phyloP scores from a whole-genome alignment of 2,329 filamentous ascomycete genomes.

The Myriosclerotinia duriaeana region DNA sequence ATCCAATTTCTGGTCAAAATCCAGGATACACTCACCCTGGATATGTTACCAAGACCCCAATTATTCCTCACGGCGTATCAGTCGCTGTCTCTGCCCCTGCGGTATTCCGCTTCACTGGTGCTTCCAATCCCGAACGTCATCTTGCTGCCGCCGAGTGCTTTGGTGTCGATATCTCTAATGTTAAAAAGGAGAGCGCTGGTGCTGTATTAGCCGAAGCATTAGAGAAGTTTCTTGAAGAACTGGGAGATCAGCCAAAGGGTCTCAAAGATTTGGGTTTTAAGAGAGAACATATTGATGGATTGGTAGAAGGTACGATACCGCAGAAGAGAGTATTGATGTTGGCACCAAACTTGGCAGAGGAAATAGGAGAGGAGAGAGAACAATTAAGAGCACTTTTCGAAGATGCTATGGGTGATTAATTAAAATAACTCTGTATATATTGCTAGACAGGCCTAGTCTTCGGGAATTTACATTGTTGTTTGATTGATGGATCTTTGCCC shows the following conservation, averaged over 20 bases:
- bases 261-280: constrained; percentile 81
- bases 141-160: constrained; percentile 86
- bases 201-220: constrained; percentile 84
- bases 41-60: constrained; percentile 72
- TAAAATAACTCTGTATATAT: not conserved
- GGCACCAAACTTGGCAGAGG: constrained; percentile 74
- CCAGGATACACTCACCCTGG: constrained; percentile 84
- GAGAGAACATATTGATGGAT: constrained; percentile 68
- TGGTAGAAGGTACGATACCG: constrained; percentile 94
- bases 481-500: not conserved
- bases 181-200: constrained; percentile 86
- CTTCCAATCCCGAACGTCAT: constrained; percentile 91
- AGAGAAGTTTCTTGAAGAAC: constrained; percentile 71
- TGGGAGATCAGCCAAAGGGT: constrained; percentile 89
- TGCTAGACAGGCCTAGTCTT: not conserved
- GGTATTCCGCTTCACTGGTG: constrained; percentile 88
- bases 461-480: not conserved
- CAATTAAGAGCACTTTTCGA: constrained; percentile 71
- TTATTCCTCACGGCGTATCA: constrained; percentile 94
- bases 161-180: constrained; percentile 82
- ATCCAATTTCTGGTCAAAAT: constrained; percentile 95
- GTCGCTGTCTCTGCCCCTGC: constrained; percentile 92
- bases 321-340: constrained; percentile 89
- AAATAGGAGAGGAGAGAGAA: constrained; percentile 68
- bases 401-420: constrained; percentile 46